Evolutionary conservation across 2,329 filamentous ascomycete genomes (phyloP), one percentile per base, ranked within the genome.

Genomic region (Tolypocladium amazonense): DNA sequence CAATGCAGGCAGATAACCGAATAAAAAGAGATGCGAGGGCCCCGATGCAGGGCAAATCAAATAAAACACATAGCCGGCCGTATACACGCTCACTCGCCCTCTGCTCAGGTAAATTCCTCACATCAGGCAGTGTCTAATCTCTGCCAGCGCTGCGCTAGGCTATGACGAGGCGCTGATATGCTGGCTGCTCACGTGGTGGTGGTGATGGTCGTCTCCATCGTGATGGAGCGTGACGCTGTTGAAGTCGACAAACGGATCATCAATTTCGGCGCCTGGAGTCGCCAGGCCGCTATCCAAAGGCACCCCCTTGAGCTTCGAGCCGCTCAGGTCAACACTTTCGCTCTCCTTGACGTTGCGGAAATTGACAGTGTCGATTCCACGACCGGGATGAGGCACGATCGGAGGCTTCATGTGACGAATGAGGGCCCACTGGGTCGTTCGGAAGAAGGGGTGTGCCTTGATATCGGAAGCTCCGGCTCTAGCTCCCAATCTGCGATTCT

Each of bases 301-400:
- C 15, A 96, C 90, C 2, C 92, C 91, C 75, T 90, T 91, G 56
- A 84, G 73, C 64, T 76, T 80, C 2, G 83, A 79, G 23, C 84
- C 82, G 61, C 84, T 85, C 56, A 95, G 87, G 73, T 99, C 94
- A 56, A 97, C 90, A 70, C 92, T 96, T 68, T 93, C 89, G 68
- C 90, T 96, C 75, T 99, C 94, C 77, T 97, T 99, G 60, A 99
- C 92, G 68, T 96, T 96, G 65, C 94, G 86, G 81, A 99, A 99
- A 75, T 99, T 99, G 70, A 96, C 81, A 0, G 94, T 97, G 73
- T 99, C 94, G 66, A 94, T 87, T 55, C 90, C 94, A 59, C 89
- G 88, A 58, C 92, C 92, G 72, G 93, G 88, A 68, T 95, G 88
- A 12, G 94, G 94, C 52, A 97, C 88, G 76, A 99, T 99, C 1